Evolutionary conservation across 371 early-diverging fungal genomes (phyloP), one percentile per base, ranked within the genome.

Genomic region (Mortierella sp.): DNA sequence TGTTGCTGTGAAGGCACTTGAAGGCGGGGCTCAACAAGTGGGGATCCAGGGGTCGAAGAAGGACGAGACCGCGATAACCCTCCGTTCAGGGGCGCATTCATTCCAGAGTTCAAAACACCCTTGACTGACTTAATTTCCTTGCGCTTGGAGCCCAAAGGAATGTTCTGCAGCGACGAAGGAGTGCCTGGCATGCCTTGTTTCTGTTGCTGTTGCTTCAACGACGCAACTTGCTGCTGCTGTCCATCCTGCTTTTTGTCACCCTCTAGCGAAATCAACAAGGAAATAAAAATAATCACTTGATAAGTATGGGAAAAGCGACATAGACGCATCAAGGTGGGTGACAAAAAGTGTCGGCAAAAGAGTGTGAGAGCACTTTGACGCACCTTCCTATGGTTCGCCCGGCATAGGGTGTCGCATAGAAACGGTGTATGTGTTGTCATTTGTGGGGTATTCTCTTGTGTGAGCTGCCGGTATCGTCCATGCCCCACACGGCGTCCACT

Each of bases 51-150:
- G 10, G 77, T 79, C 11, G 85, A 84, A 4, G 85, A 73, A 21
- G 77, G 85, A 50, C 81, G 85, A 24, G 85, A 84, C 61, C 76
- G 71, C 13, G 85, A 76, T 43, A 81, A 76, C 50, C 75, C 37
- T 26, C 84, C 80, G 24, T 76, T 81, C 57, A 84, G 24, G 28
- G 85, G 85, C 0, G 85, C 81, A 72, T 84, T 84, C 78, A 80
- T 80, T 28, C 85, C 85, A 70, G 81, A 80, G 54, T 84, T 84
- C 76, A 84, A 54, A 8, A 84, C 81, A 8, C 85, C 85, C 55
- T 84, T 84, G 74, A 84, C 85, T 28, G 85, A 84, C 69, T 84
- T 84, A 57, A 84, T 84, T 26, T 84, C 85, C 74, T 84, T 84
- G 48, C 85, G 78, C 74, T 78, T 80, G 14, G 85, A 84, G 6